These are phyloP conservation scores for Nakazawaea wickerhamii DNA, from an alignment of 805 yeast genomes.

Conservation along the genomic window DNA sequence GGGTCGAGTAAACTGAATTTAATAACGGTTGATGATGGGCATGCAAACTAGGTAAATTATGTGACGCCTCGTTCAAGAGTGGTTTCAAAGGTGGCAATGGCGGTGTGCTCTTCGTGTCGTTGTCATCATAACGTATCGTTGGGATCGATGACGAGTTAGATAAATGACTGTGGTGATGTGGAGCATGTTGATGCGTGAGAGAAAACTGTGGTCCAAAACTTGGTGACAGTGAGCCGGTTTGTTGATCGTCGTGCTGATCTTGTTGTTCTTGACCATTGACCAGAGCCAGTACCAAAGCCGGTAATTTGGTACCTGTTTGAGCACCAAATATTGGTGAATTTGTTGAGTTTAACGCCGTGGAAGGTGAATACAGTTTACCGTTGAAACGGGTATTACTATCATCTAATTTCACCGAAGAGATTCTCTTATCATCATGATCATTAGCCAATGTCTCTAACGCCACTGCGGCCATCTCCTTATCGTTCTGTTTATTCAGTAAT, in stretches of 20 bases:
- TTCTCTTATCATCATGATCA: constrained; percentile 20
- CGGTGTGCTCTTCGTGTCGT: constrained; percentile 5
- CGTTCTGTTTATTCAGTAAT: constrained; percentile 14
- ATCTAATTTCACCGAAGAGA: constrained; percentile 28
- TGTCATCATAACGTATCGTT: constrained; percentile 13
- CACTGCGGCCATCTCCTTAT: constrained; percentile 27
- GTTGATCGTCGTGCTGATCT: constrained; percentile 3
- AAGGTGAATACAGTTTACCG: constrained; percentile 25
- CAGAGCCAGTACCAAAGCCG: constrained; percentile 16
- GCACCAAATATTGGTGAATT: constrained; percentile 21
- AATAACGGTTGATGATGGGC: constrained; percentile 9
- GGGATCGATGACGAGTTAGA: constrained; percentile 25
- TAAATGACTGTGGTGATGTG: constrained; percentile 15
- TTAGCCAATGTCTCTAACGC: constrained; percentile 34
- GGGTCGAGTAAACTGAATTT: constrained; percentile 11
- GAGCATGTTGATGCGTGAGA: constrained; percentile 13
- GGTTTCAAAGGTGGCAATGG: constrained; percentile 16
- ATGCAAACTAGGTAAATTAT: constrained; percentile 3
- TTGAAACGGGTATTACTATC: constrained; percentile 13
- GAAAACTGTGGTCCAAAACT: constrained; percentile 28
- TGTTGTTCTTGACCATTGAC: constrained; percentile 14
- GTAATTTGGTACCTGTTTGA: constrained; percentile 17
- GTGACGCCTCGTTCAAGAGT: constrained; percentile 13
- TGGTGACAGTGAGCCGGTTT: constrained; percentile 22
- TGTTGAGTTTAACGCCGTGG: constrained; percentile 24